Evolutionary conservation across 108 stramenopile genomes (phyloP).

Genomic region (Pseudonitzschia pungens): DNA sequence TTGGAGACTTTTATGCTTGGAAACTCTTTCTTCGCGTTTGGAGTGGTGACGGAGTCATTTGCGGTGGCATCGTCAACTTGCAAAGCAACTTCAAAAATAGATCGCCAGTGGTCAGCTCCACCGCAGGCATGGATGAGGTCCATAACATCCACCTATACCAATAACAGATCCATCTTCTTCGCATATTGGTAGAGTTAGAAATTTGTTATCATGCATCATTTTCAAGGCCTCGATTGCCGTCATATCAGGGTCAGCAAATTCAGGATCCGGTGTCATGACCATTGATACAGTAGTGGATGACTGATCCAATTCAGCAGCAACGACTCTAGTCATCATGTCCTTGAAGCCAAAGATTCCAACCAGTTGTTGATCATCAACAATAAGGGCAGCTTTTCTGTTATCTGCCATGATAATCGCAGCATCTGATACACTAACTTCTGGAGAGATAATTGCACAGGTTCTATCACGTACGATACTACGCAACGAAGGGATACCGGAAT

Average conservation of each 20-base stretch:
- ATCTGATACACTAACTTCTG: constrained; percentile 64
- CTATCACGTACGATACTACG: constrained; percentile 54
- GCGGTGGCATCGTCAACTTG: constrained; percentile 57
- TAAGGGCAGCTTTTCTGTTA: constrained; percentile 72
- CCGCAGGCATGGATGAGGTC: constrained; percentile 83
- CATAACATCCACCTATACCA: constrained; percentile 97
- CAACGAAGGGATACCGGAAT: constrained; percentile 53
- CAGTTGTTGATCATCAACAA: constrained; percentile 76
- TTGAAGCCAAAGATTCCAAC: constrained; percentile 94
- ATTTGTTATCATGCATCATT: constrained; percentile 94
- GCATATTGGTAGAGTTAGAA: constrained; percentile 92
- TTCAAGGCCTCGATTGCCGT: constrained; percentile 92
- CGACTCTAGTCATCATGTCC: constrained; percentile 93
- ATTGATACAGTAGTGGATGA: constrained; percentile 70
- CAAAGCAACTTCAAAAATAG: constrained; percentile 71
- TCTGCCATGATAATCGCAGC: constrained; percentile 84
- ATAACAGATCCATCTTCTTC: constrained; percentile 78
- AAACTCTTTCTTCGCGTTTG: background rate
- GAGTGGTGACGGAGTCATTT: background rate
- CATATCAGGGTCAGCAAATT: constrained; percentile 82
- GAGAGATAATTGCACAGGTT: constrained; percentile 63
- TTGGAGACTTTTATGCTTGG: constrained; percentile 39
- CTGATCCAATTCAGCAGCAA: constrained; percentile 80
- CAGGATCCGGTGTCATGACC: constrained; percentile 96
- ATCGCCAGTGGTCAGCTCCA: constrained; percentile 81